Evolutionary conservation across 306 rosid species (phyloP), one percentile per base, ranked within the genome.

Genomic region (Rubus idaeus): DNA sequence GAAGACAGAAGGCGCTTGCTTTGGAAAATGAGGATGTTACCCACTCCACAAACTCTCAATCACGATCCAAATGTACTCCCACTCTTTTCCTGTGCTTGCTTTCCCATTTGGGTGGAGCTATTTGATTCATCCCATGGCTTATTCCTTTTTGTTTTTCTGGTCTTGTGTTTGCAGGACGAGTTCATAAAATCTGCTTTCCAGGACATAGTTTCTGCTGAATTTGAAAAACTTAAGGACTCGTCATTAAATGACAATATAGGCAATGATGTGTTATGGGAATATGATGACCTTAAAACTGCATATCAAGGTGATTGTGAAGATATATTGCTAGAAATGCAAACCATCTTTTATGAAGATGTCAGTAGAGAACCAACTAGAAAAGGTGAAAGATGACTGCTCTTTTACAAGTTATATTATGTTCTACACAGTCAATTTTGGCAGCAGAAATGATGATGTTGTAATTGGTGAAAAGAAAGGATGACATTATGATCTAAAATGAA

Each of bases 271-370:
- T 75, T 93, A 51, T 91, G 98, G 98, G 92, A 91, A 47, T 90
- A 91, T 52, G 86, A 86, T 53, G 87, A 84, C 70, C 79, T 89
- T 82, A 79, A 73, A 58, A 71, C 69, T 69, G 78, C 89, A 72
- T 81, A 77, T 80, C 74, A 83, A 46, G 95, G 90, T 56, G 92
- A 93, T 52, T 86, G 92, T 71, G 88, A 90, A 86, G 96, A 84
- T 20, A 90, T 93, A 10, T 56, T 90, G 76, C 46, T 93, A 77
- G 93, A 91, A 82, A 91, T 93, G 96, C 93, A 90, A 75, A 87
- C 83, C 74, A 88, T 93, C 56, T 93, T 93, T 86, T 93, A 93
- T 75, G 83, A 93, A 79, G 93, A 91, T 81, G 86, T 83, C 60
- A 65, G 66, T 51, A 30, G 55, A 35, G 86, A 91, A 65, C 75